Evolutionary conservation across 192 early-diverging fungal genomes (phyloP).

Genomic region (Piromyces finnis): DNA sequence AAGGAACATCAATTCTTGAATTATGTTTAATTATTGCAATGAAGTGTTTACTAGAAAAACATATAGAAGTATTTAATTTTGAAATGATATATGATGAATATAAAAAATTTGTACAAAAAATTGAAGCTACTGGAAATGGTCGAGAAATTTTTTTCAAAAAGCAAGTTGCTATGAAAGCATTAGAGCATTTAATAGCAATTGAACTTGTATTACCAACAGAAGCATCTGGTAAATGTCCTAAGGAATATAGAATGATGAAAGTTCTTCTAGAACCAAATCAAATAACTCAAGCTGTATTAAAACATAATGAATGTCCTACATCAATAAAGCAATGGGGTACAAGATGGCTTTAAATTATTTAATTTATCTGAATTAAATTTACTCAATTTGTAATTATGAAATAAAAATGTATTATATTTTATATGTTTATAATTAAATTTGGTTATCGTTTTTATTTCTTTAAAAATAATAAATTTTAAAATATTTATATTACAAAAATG

Average conservation of each 20-base stretch:
- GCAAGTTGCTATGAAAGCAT: constrained; percentile 29
- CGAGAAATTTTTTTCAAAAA: constrained; percentile 17
- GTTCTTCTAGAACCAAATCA: constrained; percentile 35
- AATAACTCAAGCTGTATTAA: constrained; percentile 36
- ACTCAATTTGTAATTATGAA: too few species aligned
- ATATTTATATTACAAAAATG: too few species aligned
- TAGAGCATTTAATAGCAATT: constrained; percentile 54
- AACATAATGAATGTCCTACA: constrained; percentile 39
- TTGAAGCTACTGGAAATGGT: constrained; percentile 20
- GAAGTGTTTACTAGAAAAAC: constrained; percentile 44
- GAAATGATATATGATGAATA: constrained; percentile 90
- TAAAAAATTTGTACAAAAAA: constrained; percentile 44
- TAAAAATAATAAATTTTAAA: too few species aligned
- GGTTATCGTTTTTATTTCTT: too few species aligned
- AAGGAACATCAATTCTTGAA: constrained; percentile 62
- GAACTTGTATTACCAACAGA: constrained; percentile 47
- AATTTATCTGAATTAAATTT: too few species aligned
- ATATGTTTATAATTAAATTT: too few species aligned
- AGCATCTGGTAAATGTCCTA: constrained; percentile 40
- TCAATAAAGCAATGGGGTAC: constrained; percentile 45
- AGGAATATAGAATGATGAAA: constrained; percentile 75
- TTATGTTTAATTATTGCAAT: constrained; percentile 61
- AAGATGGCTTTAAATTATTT: background rate
- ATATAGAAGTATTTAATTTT: constrained; percentile 67
- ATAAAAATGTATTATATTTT: too few species aligned